These are phyloP conservation scores for Polygonum aviculare DNA, from an alignment of 148 eudicot genomes.

Conservation along the genomic window DNA sequence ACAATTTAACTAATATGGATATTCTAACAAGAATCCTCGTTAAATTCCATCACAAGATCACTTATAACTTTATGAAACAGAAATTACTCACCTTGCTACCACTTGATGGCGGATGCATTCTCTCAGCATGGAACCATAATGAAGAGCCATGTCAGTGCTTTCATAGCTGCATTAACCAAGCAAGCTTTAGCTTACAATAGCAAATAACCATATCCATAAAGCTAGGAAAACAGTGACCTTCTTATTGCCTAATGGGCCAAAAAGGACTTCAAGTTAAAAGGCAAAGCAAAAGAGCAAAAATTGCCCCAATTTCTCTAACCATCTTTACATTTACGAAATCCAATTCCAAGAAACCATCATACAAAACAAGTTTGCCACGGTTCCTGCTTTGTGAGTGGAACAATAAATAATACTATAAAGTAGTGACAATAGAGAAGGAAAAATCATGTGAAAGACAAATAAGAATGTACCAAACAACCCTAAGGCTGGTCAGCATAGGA, in stretches of 20 bases:
- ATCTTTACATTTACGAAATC: background rate
- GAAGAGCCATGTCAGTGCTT: constrained; percentile 78
- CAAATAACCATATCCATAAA: background rate
- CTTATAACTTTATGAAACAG: background rate
- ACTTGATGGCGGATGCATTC: constrained; percentile 98
- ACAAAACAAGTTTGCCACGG: background rate
- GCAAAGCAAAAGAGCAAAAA: background rate
- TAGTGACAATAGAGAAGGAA: background rate
- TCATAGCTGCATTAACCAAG: constrained; percentile 49
- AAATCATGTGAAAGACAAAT: background rate
- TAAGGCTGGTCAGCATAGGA: background rate
- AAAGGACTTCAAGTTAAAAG: background rate
- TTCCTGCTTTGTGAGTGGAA: background rate
- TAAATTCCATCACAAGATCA: background rate
- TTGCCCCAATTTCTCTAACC: background rate
- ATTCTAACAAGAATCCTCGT: background rate
- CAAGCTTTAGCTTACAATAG: constrained; percentile 7
- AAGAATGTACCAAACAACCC: background rate
- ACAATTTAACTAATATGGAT: background rate
- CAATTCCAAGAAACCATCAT: background rate
- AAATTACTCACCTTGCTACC: constrained; percentile 71
- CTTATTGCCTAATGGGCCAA: background rate
- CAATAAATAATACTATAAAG: background rate
- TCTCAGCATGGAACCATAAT: constrained; percentile 95
- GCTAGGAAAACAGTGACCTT: background rate